Evolutionary conservation across 305 asterid species (phyloP).

Genomic region (Withania somnifera): DNA sequence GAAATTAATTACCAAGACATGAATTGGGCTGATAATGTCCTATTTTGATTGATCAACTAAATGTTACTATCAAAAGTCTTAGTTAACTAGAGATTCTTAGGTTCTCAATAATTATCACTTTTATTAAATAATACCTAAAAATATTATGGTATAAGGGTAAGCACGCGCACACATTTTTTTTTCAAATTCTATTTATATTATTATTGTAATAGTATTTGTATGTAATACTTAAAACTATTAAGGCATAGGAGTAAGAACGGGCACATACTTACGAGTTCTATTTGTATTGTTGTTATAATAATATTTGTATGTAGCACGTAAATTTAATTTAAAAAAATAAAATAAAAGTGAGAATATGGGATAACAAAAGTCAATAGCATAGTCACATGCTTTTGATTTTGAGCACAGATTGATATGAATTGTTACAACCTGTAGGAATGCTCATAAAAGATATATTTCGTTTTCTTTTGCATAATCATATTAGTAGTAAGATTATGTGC

Average conservation of each 20-base stretch:
- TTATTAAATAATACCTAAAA: not conserved
- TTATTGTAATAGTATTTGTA: not conserved
- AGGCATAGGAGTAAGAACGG: not conserved
- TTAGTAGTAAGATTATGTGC: not conserved
- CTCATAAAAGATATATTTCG: not conserved
- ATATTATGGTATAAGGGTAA: not conserved
- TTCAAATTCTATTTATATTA: not conserved
- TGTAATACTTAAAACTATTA: not conserved
- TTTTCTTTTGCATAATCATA: not conserved
- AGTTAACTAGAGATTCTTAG: not conserved
- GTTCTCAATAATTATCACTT: not conserved
- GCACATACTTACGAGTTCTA: no score
- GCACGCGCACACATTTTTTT: no score
- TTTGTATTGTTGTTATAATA: not conserved
- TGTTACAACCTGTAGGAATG: not conserved
- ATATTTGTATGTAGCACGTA: not conserved
- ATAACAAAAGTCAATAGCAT: not conserved
- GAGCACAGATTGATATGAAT: not conserved
- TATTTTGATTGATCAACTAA: not conserved
- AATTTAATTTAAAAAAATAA: not conserved
- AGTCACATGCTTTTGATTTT: not conserved
- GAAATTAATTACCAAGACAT: not conserved
- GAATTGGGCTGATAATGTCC: not conserved
- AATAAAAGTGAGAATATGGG: not conserved
- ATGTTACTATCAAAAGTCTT: not conserved